These are phyloP conservation scores for Rhododendron henanense DNA, from an alignment of 148 eudicot species.

Conservation along the genomic window DNA sequence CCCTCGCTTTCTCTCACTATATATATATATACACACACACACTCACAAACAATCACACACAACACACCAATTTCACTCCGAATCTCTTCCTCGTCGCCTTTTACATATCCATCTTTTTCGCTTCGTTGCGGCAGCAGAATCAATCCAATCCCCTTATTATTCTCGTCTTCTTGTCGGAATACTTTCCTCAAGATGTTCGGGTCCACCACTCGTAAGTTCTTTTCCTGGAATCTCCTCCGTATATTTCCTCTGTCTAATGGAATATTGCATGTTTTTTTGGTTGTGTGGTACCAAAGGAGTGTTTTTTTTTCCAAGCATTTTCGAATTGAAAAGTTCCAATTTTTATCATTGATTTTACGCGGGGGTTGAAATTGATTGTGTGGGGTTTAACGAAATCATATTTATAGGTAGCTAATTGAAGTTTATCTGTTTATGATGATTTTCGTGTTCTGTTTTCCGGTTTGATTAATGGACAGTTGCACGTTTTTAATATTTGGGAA, in stretches of 20 bases:
- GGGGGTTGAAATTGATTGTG: neutral
- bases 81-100: neutral
- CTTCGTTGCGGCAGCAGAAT: neutral
- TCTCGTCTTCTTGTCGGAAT: neutral
- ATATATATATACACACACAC: too few relatives aligned
- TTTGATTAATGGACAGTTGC: neutral
- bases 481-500: neutral
- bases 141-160: neutral
- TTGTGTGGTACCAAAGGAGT: neutral
- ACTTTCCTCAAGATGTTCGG: neutral
- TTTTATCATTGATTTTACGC: neutral
- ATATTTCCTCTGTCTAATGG: too few relatives aligned
- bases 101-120: too few relatives aligned
- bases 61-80: neutral
- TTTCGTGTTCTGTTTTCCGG: neutral
- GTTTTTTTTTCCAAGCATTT: neutral
- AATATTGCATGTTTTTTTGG: neutral
- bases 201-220: slow-evolving; percentile 5
- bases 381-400: neutral
- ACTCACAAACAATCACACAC: neutral
- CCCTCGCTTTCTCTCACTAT: neutral
- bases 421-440: neutral
- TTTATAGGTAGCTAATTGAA: neutral
- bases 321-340: neutral
- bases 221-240: neutral